Base-by-base conservation (phyloP, 2,329 filamentous ascomycete species). In the Neodidymelliopsis sp. region DNA sequence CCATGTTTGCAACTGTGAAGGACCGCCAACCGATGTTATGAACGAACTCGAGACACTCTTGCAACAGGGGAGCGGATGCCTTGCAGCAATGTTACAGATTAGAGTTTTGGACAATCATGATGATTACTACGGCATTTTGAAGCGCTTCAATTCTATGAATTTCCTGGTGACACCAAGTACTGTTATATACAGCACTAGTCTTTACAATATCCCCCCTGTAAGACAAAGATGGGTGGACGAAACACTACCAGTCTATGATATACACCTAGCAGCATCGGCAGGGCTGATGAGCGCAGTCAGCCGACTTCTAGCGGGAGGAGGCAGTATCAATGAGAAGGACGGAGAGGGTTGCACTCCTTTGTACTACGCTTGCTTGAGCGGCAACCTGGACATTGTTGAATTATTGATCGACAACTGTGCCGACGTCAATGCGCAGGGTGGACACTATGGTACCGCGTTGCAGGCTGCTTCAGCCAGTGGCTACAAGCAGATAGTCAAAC, bases 11-110 rank as follows among this genome's bases (percentile, higher is more conserved):
- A 40, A 45, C 7, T 54, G 49, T 33, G 42, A 22, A 11, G n/a
- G 38, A 23, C 8, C 24, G 28, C 16, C 36, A 9, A 2, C 7
- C 4, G 36, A 49, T 34, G 27, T 46, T 8, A 37, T 43, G 5
- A 16, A 45, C 5, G 30, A 33, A 33, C 22, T 60, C 10, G 50
- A 53, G 23, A 38, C 2, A 11, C 39, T 60, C 4, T 42, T 60
- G 4, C 45, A 23, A 19, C 37, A 53, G 28, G 36, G 41, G 3
- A 44, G 36, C 39, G 1, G 10, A 13, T 19, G 11, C 48, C 54
- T 62, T 45, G 51, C 56, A 39, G 44, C 52, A 0, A 54, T 60
- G 4, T 16, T 62, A 31, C 56, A 59, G 10, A 52, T 60, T 5
- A 56, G 20, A 23, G 6, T 47, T 5, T 19, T 53, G 16, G 22